phyloP scores from a whole-genome alignment of 345 rosid species.

The Pistacia integerrima region DNA sequence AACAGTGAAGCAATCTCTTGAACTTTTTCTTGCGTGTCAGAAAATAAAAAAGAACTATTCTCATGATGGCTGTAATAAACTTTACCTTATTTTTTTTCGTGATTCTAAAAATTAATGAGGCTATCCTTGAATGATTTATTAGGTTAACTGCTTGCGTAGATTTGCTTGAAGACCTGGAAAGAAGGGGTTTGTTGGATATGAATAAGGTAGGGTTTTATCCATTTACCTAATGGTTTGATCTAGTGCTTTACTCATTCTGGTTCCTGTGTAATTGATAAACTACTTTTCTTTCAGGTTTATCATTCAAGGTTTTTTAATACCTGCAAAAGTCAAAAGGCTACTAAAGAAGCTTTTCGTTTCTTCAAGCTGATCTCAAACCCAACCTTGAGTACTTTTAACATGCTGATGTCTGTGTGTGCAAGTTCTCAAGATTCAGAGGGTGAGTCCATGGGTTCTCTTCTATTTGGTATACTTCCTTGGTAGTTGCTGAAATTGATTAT shows the following conservation, averaged over 20 bases:
- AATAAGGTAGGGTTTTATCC: slow-evolving; percentile 54
- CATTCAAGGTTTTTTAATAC: slow-evolving; percentile 76
- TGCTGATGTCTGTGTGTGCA: slow-evolving; percentile 91
- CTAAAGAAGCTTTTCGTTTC: slow-evolving; percentile 84
- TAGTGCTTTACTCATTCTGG: background rate
- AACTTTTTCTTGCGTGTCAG: background rate
- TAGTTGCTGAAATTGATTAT: slow-evolving; percentile 11
- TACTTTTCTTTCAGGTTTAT: slow-evolving; percentile 56
- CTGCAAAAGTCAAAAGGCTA: slow-evolving; percentile 74
- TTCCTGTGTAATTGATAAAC: slow-evolving; percentile 10
- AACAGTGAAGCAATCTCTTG: slow-evolving; percentile 12
- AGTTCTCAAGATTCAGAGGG: slow-evolving; percentile 77
- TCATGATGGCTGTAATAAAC: background rate
- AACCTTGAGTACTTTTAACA: slow-evolving; percentile 89
- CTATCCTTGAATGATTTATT: slow-evolving; percentile 22
- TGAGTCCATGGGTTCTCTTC: slow-evolving; percentile 30
- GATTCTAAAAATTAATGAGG: slow-evolving; percentile 17
- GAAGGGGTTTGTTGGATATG: slow-evolving; percentile 66
- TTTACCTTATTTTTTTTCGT: slow-evolving; percentile 2
- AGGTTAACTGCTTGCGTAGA: slow-evolving; percentile 75
- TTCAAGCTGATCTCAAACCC: slow-evolving; percentile 80
- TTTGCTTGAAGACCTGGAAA: slow-evolving; percentile 80
- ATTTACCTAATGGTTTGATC: slow-evolving; percentile 6
- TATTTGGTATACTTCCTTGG: slow-evolving; percentile 2
- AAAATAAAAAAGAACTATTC: background rate